Base-by-base conservation (phyloP, 225 moss, liverwort and hornwort species). In the Pseudoscleropodium purum region DNA sequence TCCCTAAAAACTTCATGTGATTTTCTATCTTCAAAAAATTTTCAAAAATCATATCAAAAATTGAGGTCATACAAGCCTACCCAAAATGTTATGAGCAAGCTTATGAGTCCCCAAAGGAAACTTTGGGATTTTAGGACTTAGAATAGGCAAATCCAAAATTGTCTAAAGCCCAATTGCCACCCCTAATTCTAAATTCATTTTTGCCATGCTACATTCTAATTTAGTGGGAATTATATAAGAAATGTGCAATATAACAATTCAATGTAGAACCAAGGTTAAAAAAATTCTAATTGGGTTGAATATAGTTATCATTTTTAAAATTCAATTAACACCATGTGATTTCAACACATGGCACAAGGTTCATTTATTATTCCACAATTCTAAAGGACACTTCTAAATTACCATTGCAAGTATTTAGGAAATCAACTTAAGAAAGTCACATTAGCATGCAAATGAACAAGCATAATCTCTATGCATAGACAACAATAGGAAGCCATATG, bases 231-330 rank as follows among this genome's bases (percentile, higher is more conserved):
- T 25, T 25, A 7, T 70, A 23, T 14, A 15, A 24, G 14, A 12
- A 0, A 70, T 39, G 39, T 39, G 2, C 23, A 69, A 24, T 70
- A 70, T 13, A 37, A 70, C 25, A 70, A 70, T 0, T 39, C 0
- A 14, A 0, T 41, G 15, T 26, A 0, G 15, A 72, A 72, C 9
- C 26, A 5, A 9, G 1, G 3, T 41, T 41, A 26, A 15, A 26
- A 41, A 15, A 25, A 0, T 41, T 72, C 8, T 7, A 41, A 72
- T 41, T 41, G 26, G 15, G 0, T 72, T 39, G 25, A 41, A 41
- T 7, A 41, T 7, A 41, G 39, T 69, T 11, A n/a, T 2, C 4
- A 69, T 69, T 70, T 41, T 25, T 0, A 15, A 2, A 70, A 14
- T 39, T 39, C 25, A 70, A 25, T 25, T 4, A 24, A 25, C 1